phyloP scores from a whole-genome alignment of 768 basidiomycete species.

The Sporobolomyces roseus region DNA sequence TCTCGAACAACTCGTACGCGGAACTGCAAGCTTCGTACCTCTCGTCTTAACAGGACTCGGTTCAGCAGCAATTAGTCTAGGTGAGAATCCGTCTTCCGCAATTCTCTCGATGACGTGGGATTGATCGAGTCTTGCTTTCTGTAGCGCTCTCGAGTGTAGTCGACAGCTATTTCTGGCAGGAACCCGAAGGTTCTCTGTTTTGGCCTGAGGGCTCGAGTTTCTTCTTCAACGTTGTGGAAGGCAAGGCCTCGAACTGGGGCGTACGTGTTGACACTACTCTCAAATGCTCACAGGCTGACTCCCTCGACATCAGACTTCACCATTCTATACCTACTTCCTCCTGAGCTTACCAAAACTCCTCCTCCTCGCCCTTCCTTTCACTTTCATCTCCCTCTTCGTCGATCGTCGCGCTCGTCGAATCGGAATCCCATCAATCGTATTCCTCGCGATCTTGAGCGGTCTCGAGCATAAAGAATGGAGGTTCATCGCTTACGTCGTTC shows the following conservation, averaged over 20 bases:
- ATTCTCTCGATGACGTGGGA: not conserved
- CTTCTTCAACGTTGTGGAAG: slow-evolving; percentile 80
- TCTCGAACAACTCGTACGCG: slow-evolving; percentile 37
- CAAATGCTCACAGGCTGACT: not conserved
- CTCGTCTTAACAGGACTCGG: not conserved
- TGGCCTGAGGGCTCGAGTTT: slow-evolving; percentile 83
- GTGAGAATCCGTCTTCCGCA: slow-evolving; percentile 56
- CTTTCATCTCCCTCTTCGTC: slow-evolving; percentile 55
- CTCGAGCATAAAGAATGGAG: slow-evolving; percentile 97
- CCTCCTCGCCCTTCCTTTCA: slow-evolving; percentile 61
- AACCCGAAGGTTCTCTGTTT: slow-evolving; percentile 52
- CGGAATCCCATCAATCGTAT: slow-evolving; percentile 56
- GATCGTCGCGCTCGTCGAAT: slow-evolving; percentile 58
- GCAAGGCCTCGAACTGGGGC: slow-evolving; percentile 88
- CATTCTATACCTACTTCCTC: slow-evolving; percentile 64
- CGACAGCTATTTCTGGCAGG: slow-evolving; percentile 78
- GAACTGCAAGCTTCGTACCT: slow-evolving; percentile 26
- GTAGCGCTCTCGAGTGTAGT: slow-evolving; percentile 63
- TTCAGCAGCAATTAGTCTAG: slow-evolving; percentile 58
- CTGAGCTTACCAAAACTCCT: slow-evolving; percentile 72
- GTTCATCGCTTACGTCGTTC: slow-evolving; percentile 83
- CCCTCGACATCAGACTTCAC: slow-evolving; percentile 59
- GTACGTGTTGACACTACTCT: slow-evolving; percentile 54
- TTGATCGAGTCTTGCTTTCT: not conserved
- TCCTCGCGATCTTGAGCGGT: slow-evolving; percentile 64